Base-by-base conservation (phyloP, 768 basidiomycete species). In the Pilatotrama ljubarskyi region DNA sequence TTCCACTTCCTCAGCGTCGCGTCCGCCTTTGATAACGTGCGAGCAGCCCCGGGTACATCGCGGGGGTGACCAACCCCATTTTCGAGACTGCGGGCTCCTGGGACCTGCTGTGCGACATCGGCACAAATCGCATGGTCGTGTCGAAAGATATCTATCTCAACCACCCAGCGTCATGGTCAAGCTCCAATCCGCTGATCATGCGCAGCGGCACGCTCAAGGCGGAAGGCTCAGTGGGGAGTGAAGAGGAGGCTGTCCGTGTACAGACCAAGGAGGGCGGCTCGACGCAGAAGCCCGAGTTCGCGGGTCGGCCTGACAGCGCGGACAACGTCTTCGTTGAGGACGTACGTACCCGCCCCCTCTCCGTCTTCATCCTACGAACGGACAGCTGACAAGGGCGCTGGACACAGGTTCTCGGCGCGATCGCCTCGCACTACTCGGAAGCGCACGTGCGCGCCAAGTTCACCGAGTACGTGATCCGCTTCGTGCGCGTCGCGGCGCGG, bases 1-100 rank as follows among this genome's bases (percentile, higher is more conserved):
- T 43, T n/a, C n/a, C n/a, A n/a, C n/a, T n/a, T n/a, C n/a, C n/a
- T n/a, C n/a, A n/a, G n/a, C n/a, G n/a, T n/a, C n/a, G n/a, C n/a
- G n/a, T n/a, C n/a, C n/a, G n/a, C n/a, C n/a, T n/a, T n/a, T n/a
- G n/a, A n/a, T n/a, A n/a, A n/a, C n/a, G n/a, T n/a, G n/a, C n/a
- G n/a, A n/a, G n/a, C 64, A 94, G 93, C 38, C 87, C 91, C 4
- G 96, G 93, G 13, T 99, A 88, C 70, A 95, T 99, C 52, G 97
- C 95, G 10, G 97, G 97, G 1, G 96, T 98, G 2, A 95, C 93
- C 1, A 99, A 99, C 68, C 97, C 95, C 2, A 94, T 98, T 46
- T 98, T 98, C 74, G 93, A 96, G 68, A 79, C 88, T 1, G 83
- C 89, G 0, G 85, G 87, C 0, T 81, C 84, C 13, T 99, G 97